Evolutionary conservation across 129 eudicot species (phyloP).

Genomic region (Chrysanthemum seticuspe): DNA sequence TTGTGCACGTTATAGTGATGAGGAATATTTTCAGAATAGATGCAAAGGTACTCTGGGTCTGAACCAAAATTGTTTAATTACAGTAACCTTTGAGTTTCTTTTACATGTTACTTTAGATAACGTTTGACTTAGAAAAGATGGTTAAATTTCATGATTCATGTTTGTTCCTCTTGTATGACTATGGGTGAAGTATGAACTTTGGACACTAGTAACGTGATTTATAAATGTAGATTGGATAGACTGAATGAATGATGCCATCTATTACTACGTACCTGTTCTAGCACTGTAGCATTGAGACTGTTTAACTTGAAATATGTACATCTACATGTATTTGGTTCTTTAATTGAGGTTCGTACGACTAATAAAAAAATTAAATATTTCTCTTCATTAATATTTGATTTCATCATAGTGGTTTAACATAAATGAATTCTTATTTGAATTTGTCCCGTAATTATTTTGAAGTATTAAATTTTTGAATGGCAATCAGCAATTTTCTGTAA

Average conservation of each 20-base stretch:
- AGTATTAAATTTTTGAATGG: no score
- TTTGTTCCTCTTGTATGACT: constrained; percentile 5
- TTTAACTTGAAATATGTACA: no score
- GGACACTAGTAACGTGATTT: constrained; percentile 2
- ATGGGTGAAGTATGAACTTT: constrained; percentile 2
- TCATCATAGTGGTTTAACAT: not conserved
- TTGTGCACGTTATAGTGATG: constrained; percentile 88
- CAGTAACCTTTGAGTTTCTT: constrained; percentile 12
- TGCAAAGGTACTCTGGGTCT: constrained; percentile 63
- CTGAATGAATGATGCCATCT: not conserved
- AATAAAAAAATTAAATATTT: no score
- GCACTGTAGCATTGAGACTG: not conserved
- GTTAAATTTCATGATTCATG: constrained; percentile 1
- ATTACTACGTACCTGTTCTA: not conserved
- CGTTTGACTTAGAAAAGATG: not conserved
- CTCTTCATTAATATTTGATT: not conserved
- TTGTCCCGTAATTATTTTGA: no score
- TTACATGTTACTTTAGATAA: not conserved
- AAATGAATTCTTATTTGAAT: not conserved
- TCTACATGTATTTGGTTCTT: not conserved
- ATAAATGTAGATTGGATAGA: no score
- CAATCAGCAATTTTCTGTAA: no score
- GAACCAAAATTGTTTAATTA: not conserved
- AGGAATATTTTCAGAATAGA: constrained; percentile 74
- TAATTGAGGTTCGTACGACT: not conserved